These are phyloP conservation scores for Agaricus subrufescens DNA, from an alignment of 768 basidiomycete genomes.

Conservation along the genomic window DNA sequence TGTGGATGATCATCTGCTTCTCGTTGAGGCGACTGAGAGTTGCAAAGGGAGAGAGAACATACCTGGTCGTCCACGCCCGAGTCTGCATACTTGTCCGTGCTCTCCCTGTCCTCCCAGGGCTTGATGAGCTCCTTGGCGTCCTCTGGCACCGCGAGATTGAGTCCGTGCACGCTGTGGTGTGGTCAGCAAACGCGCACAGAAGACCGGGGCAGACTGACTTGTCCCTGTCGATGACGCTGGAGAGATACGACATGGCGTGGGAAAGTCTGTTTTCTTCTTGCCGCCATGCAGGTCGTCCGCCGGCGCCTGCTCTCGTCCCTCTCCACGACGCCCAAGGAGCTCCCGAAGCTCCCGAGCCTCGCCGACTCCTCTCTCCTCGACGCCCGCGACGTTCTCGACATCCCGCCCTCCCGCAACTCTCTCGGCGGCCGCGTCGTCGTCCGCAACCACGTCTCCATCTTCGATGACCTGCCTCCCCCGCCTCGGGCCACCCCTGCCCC, in stretches of 20 bases:
- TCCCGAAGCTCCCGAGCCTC: constrained; percentile 41
- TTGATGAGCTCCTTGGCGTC: constrained; percentile 75
- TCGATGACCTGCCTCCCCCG: constrained; percentile 26
- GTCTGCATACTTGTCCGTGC: constrained; percentile 59
- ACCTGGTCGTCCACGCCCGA: constrained; percentile 88
- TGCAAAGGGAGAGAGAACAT: constrained; percentile 8
- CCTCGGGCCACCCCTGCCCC: constrained; percentile 12
- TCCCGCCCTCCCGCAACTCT: constrained; percentile 50
- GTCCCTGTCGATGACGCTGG: constrained; percentile 56
- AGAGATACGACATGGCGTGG: constrained; percentile 52
- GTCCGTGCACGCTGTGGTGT: constrained; percentile 64
- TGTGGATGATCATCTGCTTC: constrained; percentile 68
- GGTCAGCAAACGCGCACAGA: constrained; percentile 11
- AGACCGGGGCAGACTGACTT: constrained; percentile 41
- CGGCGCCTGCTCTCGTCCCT: background rate
- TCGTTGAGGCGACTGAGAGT: constrained; percentile 7
- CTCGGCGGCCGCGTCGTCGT: constrained; percentile 60
- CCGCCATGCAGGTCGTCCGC: too few species aligned
- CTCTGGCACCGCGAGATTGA: constrained; percentile 79
- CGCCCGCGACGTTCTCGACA: constrained; percentile 46
- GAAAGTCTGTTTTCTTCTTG: constrained; percentile 1
- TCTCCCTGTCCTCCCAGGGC: constrained; percentile 76
- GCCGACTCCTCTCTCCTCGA: constrained; percentile 57
- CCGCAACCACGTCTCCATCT: constrained; percentile 70
- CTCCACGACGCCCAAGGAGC: background rate